Conservation (phyloP, 1,139 yeast species). For the Entelexis paramagnoliae region DNA sequence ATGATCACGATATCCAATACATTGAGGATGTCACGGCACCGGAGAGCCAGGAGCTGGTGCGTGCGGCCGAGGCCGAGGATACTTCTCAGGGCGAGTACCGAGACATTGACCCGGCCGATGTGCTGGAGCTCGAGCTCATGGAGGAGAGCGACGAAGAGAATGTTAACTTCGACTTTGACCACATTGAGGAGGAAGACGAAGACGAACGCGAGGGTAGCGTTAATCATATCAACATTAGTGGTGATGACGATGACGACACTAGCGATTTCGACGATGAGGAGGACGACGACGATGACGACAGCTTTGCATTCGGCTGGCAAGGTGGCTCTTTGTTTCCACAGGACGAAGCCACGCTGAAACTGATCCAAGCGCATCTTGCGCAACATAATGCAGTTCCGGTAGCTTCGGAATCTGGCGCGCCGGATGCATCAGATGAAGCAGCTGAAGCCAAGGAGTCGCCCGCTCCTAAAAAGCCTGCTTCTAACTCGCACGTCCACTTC, state of each 20-base stretch:
- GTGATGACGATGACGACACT: constrained; percentile 39
- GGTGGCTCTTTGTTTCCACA: constrained; percentile 33
- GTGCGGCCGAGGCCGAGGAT: constrained; percentile 1
- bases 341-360: constrained; percentile 14
- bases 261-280: constrained; percentile 36
- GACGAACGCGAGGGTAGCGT: constrained; percentile 44
- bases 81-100: constrained; percentile 13
- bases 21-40: constrained; percentile 5
- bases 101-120: constrained; percentile 37
- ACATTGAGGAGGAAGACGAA: constrained; percentile 34
- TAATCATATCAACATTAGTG: constrained; percentile 23
- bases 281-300: constrained; percentile 34
- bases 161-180: constrained; percentile 40
- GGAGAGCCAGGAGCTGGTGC: not conserved
- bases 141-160: constrained; percentile 43
- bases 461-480: not conserved
- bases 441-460: not conserved
- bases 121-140: constrained; percentile 42
- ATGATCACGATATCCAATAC: constrained; percentile 6
- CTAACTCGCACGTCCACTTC: constrained; percentile 26
- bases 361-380: constrained; percentile 18
- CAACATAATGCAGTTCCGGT: not conserved
- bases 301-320: constrained; percentile 32
- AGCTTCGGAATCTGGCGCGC: not conserved
- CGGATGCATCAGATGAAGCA: not conserved